Conservation (phyloP, 139 green algal species). For the Picochlorum sp. region DNA sequence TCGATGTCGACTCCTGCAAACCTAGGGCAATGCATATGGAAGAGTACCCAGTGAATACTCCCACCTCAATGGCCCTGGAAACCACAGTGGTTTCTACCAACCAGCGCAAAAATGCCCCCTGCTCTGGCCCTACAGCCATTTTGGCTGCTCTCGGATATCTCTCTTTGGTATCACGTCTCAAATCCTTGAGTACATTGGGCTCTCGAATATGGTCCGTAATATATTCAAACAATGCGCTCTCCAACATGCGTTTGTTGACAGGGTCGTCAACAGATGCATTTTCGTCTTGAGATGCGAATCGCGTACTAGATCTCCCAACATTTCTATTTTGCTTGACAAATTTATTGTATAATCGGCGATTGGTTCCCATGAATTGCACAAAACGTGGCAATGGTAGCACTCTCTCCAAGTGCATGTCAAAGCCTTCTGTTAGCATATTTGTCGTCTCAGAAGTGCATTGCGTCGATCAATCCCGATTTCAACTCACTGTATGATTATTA, state of each 20-base stretch:
- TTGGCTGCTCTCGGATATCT: conserved; percentile 33
- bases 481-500: too few relatives aligned
- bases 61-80: conserved; percentile 41
- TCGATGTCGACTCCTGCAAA: conserved; percentile 39
- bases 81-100: conserved; percentile 52
- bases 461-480: too few relatives aligned
- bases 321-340: too few relatives aligned
- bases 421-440: too few relatives aligned
- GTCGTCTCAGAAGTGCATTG: too few relatives aligned
- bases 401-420: too few relatives aligned
- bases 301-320: too few relatives aligned
- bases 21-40: conserved; percentile 58
- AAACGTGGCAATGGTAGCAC: too few relatives aligned
- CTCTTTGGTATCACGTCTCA: conserved; percentile 45
- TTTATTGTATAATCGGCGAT: too few relatives aligned
- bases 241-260: conserved; percentile 34
- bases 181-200: conserved; percentile 31
- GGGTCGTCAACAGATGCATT: not conserved
- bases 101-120: conserved; percentile 63
- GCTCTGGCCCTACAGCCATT: conserved; percentile 72
- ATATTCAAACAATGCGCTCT: conserved; percentile 43
- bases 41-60: conserved; percentile 86
- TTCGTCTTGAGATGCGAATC: not conserved
- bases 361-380: too few relatives aligned
- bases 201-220: conserved; percentile 59